Evolutionary conservation across 2,329 filamentous ascomycete species (phyloP), one percentile per base, ranked within the genome.

Genomic region (Coleophoma crateriformis): DNA sequence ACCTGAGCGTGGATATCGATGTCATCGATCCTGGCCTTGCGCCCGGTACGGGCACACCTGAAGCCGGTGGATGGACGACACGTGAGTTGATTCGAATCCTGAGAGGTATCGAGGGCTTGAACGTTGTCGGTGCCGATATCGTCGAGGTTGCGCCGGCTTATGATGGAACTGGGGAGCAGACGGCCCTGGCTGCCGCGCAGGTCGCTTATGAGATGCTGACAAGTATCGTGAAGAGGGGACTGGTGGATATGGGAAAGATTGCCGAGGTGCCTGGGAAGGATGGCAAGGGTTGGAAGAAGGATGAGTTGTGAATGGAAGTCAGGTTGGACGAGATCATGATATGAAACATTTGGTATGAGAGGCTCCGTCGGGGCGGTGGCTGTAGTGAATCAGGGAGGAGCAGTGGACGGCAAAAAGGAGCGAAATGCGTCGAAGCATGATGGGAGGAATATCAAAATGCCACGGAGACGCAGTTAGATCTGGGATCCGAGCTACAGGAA

Each of bases 21-120:
- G 87, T 91, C 0, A 73, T 92, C 43, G 87, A 92, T 64, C 88
- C 88, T 0, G 84, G 71, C 0, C 49, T 70, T 45, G 82, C 82
- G 2, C 88, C 89, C 0, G 88, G 86, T 2, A 95, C 90, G 0
- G 91, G 90, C 1, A 96, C 90, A 0, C 90, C 90, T 0, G 90
- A 95, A 71, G 87, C 90, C 0, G 90, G 91, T 50, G 90, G 90
- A 35, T 96, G 90, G 90, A 94, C 88, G 6, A 95, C 87, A 17
- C 76, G 90, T 46, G 91, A 96, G 72, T 74, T 96, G 58, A 92
- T 95, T 55, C 76, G 87, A 12, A 89, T 96, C 50, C 68, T 96
- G 64, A 75, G 90, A 33, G 90, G 88, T 0, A 79, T 96, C 39
- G 90, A 96, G 71, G 79, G 75, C 0, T 67, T 96, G 65, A 95